A percentile compares a stretch with the other conserved stretches of the same genome.
These are phyloP conservation scores for Nematocida major DNA, from an alignment of 371 early-diverging fungal genomes.

Conservation along the genomic window DNA sequence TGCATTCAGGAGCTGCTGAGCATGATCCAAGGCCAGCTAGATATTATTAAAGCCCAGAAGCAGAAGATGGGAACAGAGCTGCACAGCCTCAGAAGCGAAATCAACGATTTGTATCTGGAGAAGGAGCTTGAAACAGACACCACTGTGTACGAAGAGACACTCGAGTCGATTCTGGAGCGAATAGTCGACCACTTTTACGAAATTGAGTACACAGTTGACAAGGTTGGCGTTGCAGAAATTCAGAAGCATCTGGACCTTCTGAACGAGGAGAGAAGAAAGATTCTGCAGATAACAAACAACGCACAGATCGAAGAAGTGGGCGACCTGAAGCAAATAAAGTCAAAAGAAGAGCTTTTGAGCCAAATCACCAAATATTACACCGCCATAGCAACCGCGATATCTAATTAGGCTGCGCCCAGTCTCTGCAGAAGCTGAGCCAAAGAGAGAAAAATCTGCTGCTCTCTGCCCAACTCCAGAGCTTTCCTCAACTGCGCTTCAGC, in stretches of 20 bases:
- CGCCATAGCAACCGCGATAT: neutral
- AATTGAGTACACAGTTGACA: neutral
- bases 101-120: neutral
- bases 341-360: neutral
- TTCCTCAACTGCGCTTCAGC: too few species aligned
- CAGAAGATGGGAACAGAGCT: neutral
- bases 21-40: neutral
- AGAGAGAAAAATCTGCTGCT: too few species aligned
- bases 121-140: slow-evolving; percentile 1
- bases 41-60: neutral
- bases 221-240: neutral
- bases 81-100: neutral
- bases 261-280: neutral
- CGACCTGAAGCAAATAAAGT: neutral
- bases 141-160: slow-evolving; percentile 2
- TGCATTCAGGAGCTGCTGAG: neutral
- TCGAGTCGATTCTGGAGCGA: neutral
- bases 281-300: neutral
- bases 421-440: too few species aligned
- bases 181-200: neutral
- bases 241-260: neutral
- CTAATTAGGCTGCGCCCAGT: neutral
- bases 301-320: neutral
- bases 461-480: too few species aligned
- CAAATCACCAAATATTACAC: neutral